Conservation (phyloP, 1,284 basidiomycete genomes). For the Ceratobasidium sp. region DNA sequence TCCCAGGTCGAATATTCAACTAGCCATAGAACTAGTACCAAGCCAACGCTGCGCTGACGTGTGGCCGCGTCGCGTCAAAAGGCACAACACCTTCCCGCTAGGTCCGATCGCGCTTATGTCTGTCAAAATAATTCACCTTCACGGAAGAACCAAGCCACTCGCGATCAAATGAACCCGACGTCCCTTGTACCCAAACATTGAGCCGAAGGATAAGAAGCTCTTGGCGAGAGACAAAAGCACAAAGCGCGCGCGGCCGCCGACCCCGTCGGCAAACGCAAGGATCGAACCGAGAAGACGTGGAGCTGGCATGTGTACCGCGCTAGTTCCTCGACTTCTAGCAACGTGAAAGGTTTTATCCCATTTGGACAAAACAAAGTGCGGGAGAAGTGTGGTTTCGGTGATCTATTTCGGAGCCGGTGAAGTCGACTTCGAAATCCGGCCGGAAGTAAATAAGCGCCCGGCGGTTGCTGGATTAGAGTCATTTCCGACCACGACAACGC, state of each 20-base stretch:
- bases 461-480: neutral
- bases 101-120: neutral
- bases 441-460: neutral
- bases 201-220: too few species aligned
- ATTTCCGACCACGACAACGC: neutral
- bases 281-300: neutral
- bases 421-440: neutral
- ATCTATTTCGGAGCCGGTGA: constrained; percentile 17
- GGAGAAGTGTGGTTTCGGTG: neutral
- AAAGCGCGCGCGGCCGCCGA: constrained; percentile 18
- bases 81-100: neutral
- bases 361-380: constrained; percentile 42
- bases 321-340: constrained; percentile 18
- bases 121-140: constrained; percentile 2
- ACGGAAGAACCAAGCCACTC: neutral
- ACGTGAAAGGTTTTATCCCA: constrained; percentile 13
- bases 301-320: constrained; percentile 7
- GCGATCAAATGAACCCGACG: constrained; percentile 15
- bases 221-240: neutral
- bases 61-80: neutral
- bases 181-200: constrained; percentile 27
- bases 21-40: neutral
- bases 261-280: neutral
- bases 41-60: neutral
- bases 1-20: neutral